phyloP scores from a whole-genome alignment of 1,139 yeast species.

The Kodamaea sp. region DNA sequence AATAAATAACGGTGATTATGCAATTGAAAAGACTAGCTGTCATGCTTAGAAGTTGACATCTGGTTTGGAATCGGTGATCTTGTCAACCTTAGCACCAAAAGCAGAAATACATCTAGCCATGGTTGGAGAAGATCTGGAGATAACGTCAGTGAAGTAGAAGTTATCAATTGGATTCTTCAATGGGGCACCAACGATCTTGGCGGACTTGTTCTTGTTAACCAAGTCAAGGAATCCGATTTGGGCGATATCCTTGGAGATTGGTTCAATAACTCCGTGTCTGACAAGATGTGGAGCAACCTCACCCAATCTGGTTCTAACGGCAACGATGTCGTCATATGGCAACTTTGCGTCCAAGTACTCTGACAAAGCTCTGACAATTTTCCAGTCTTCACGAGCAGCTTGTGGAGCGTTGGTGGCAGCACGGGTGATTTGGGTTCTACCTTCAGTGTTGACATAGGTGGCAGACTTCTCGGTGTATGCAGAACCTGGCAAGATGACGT shows the following conservation, averaged over 20 bases:
- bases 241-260: constrained; percentile 59
- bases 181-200: constrained; percentile 48
- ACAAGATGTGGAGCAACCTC: constrained; percentile 82
- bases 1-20: constrained; percentile 11
- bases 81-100: constrained; percentile 67
- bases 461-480: constrained; percentile 89
- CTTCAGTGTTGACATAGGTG: constrained; percentile 90
- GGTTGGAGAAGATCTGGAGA: constrained; percentile 84
- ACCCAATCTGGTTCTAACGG: constrained; percentile 69
- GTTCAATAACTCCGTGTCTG: constrained; percentile 75
- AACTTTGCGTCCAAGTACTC: constrained; percentile 73
- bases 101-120: constrained; percentile 82
- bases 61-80: constrained; percentile 53
- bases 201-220: constrained; percentile 39
- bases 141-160: constrained; percentile 86
- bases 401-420: constrained; percentile 94
- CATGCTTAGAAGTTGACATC: constrained; percentile 31
- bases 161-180: constrained; percentile 73
- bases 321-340: constrained; percentile 75
- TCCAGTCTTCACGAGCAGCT: constrained; percentile 92
- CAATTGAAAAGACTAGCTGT: constrained; percentile 7
- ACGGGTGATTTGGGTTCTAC: constrained; percentile 81
- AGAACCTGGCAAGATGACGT: constrained; percentile 82
- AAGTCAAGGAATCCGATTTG: constrained; percentile 57
- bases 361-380: constrained; percentile 78